Percentiles rank a stretch among this genome's conserved stretches.
Conservation (phyloP, 2,329 filamentous ascomycete species). For the Pseudogymnoascus sp. region DNA sequence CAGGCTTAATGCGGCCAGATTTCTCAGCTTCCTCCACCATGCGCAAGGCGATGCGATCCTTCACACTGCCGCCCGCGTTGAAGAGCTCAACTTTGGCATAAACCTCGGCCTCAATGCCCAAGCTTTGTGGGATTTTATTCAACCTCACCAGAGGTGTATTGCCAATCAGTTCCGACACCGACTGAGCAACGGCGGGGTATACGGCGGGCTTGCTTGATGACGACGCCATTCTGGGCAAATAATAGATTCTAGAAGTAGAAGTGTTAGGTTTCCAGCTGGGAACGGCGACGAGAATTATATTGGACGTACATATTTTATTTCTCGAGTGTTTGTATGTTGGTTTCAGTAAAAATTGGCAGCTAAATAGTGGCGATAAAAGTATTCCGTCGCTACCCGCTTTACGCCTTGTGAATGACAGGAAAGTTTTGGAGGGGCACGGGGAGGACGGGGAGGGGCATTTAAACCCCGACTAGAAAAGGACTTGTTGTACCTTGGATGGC, state of each 20-base stretch:
- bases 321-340: neutral
- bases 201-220: constrained; percentile 18
- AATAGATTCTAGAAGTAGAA: neutral
- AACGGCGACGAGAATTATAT: neutral
- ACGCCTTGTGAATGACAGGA: neutral
- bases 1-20: constrained; percentile 87
- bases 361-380: constrained; percentile 5
- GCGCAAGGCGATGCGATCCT: constrained; percentile 88
- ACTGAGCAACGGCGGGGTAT: constrained; percentile 35
- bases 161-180: constrained; percentile 80
- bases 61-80: constrained; percentile 89
- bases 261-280: neutral
- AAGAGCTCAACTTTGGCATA: constrained; percentile 90
- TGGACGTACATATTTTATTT: neutral
- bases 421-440: constrained; percentile 4
- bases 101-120: constrained; percentile 81
- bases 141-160: constrained; percentile 92
- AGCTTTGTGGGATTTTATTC: constrained; percentile 83
- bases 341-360: neutral
- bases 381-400: neutral
- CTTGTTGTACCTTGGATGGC: neutral
- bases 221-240: neutral
- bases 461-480: neutral
- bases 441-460: constrained; percentile 1
- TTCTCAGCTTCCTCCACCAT: constrained; percentile 97